These are phyloP conservation scores for Speleostelium caveatum DNA, from an alignment of 78 protist species.

Conservation along the genomic window DNA sequence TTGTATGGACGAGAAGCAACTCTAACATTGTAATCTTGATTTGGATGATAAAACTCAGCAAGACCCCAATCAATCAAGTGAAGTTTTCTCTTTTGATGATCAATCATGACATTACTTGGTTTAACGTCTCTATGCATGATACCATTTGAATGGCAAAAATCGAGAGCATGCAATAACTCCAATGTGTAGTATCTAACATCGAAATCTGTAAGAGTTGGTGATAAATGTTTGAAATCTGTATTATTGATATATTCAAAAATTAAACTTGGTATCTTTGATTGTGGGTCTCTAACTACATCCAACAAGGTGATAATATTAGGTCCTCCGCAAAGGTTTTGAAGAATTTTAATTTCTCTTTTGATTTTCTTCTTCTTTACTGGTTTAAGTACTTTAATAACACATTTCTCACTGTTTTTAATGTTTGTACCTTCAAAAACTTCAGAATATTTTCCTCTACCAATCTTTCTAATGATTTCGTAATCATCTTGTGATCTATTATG, in stretches of 20 bases:
- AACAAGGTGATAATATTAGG: constrained; percentile 95
- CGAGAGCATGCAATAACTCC: constrained; percentile 97
- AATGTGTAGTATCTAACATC: constrained; percentile 98
- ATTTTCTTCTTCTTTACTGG: constrained; percentile 97
- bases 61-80: constrained; percentile 99
- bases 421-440: constrained; percentile 99
- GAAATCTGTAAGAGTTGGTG: constrained; percentile 95
- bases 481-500: constrained; percentile 86
- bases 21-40: constrained; percentile 98
- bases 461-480: constrained; percentile 95
- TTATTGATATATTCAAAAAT: constrained; percentile 98
- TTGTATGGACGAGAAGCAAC: constrained; percentile 99
- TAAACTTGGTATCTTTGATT: constrained; percentile 94
- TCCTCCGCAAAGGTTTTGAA: constrained; percentile 98
- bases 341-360: constrained; percentile 98
- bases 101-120: constrained; percentile 99
- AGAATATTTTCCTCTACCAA: constrained; percentile 99
- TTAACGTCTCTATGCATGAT: constrained; percentile 98
- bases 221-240: constrained; percentile 95
- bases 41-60: constrained; percentile 99
- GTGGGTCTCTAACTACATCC: constrained; percentile 98
- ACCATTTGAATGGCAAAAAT: constrained; percentile 97
- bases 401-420: constrained; percentile 44
- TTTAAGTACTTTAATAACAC: constrained; percentile 93
- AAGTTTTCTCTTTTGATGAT: constrained; percentile 94